phyloP scores from a whole-genome alignment of 495 filamentous ascomycete species.

The Daldinia childiae region DNA sequence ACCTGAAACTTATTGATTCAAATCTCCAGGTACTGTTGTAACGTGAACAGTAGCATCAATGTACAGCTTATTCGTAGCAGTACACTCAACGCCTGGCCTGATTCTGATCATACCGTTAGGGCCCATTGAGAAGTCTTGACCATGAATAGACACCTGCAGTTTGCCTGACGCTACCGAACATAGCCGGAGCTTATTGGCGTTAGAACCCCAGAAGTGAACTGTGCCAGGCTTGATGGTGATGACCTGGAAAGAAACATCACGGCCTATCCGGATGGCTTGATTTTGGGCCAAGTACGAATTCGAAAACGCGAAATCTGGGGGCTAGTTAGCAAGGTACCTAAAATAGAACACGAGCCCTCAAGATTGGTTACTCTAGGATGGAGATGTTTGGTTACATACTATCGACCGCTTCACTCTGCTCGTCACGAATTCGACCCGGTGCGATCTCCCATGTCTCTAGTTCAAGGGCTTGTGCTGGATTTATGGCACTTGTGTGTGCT shows the following conservation, averaged over 20 bases:
- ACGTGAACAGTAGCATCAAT: slow-evolving; percentile 50
- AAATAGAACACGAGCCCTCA: background rate
- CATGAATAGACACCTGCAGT: slow-evolving; percentile 41
- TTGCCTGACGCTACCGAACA: slow-evolving; percentile 52
- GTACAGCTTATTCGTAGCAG: slow-evolving; percentile 47
- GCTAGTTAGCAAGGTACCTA: background rate
- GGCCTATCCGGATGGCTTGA: slow-evolving; percentile 40
- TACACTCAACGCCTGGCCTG: slow-evolving; percentile 37
- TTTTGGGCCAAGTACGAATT: slow-evolving; percentile 49
- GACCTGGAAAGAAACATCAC: slow-evolving; percentile 49
- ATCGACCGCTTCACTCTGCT: slow-evolving; percentile 17
- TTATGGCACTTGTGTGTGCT: background rate
- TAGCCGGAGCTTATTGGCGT: slow-evolving; percentile 39
- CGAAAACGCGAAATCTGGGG: slow-evolving; percentile 51
- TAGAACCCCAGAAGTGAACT: slow-evolving; percentile 33
- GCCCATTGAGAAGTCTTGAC: slow-evolving; percentile 49
- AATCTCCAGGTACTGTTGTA: slow-evolving; percentile 38
- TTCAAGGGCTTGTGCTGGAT: slow-evolving; percentile 41
- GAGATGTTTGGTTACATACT: slow-evolving; percentile 28
- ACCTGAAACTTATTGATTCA: slow-evolving; percentile 6
- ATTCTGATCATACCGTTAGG: slow-evolving; percentile 50
- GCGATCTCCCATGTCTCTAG: slow-evolving; percentile 54
- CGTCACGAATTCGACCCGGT: slow-evolving; percentile 43
- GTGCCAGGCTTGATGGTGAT: slow-evolving; percentile 45
- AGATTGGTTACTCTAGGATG: background rate